Evolutionary conservation across 495 filamentous ascomycete genomes (phyloP).

Genomic region (Acidomyces sp.): DNA sequence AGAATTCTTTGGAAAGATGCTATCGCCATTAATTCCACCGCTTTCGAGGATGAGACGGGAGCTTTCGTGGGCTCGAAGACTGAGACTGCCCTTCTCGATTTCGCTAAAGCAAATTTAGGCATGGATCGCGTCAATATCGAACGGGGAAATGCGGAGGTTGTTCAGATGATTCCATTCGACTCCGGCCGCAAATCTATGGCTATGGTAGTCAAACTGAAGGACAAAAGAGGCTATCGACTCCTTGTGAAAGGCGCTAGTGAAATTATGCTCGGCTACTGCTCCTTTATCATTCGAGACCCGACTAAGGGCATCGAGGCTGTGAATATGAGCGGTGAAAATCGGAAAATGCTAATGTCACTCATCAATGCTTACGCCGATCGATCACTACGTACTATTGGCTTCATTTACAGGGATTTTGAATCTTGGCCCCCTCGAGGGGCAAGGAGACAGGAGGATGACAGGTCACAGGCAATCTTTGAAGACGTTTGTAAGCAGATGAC

Average conservation of each 20-base stretch:
- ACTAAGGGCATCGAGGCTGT: slow-evolving; percentile 37
- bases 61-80: slow-evolving; percentile 61
- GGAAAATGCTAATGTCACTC: slow-evolving; percentile 44
- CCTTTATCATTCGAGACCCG: slow-evolving; percentile 58
- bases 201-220: slow-evolving; percentile 44
- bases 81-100: slow-evolving; percentile 51
- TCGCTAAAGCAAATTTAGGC: slow-evolving; percentile 48
- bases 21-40: slow-evolving; percentile 53
- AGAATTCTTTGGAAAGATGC: slow-evolving; percentile 44
- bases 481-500: slow-evolving; percentile 58
- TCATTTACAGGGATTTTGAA: slow-evolving; percentile 79
- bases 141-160: slow-evolving; percentile 45
- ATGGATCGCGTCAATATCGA: slow-evolving; percentile 47
- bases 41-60: slow-evolving; percentile 46
- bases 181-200: slow-evolving; percentile 59
- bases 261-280: slow-evolving; percentile 51
- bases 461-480: slow-evolving; percentile 61
- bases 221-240: slow-evolving; percentile 42
- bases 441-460: slow-evolving; percentile 53
- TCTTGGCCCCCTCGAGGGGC: slow-evolving; percentile 67
- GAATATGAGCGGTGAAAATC: slow-evolving; percentile 22
- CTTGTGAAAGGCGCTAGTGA: slow-evolving; percentile 61
- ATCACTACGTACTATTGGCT: slow-evolving; percentile 75
- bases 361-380: slow-evolving; percentile 68
- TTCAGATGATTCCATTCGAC: slow-evolving; percentile 55